phyloP scores from a whole-genome alignment of 495 filamentous ascomycete genomes.

The Clavariopsis aquatica region DNA sequence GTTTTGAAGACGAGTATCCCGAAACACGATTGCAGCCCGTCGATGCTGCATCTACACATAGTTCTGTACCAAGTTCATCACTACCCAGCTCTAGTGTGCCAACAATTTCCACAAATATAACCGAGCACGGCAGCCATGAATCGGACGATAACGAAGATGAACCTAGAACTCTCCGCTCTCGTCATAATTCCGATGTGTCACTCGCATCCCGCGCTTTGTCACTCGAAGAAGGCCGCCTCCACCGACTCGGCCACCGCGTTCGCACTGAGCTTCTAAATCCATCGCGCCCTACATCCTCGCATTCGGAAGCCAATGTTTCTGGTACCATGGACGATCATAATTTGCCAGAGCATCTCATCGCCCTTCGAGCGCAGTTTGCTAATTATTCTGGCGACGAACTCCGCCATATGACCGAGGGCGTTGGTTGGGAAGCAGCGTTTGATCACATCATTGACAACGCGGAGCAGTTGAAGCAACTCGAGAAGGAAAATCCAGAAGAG shows the following conservation, averaged over 20 bases:
- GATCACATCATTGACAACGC: conserved; percentile 40
- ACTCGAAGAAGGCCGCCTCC: conserved; percentile 85
- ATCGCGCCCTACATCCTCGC: conserved; percentile 44
- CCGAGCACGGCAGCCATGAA: conserved; percentile 22
- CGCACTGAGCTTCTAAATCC: conserved; percentile 66
- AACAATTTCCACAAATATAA: conserved; percentile 23
- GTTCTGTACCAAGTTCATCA: conserved; percentile 25
- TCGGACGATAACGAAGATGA: conserved; percentile 38
- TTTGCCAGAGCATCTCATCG: conserved; percentile 27
- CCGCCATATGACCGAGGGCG: conserved; percentile 30
- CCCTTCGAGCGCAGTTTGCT: conserved; percentile 37
- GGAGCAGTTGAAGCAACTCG: conserved; percentile 42
- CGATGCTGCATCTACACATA: conserved; percentile 30
- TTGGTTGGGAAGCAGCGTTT: conserved; percentile 35
- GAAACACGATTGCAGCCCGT: conserved; percentile 61
- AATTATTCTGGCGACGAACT: conserved; percentile 40
- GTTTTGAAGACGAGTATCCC: conserved; percentile 94
- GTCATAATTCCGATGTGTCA: conserved; percentile 76
- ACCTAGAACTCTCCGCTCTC: conserved; percentile 51
- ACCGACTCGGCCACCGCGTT: conserved; percentile 80
- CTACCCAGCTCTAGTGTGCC: conserved; percentile 20
- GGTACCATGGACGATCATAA: conserved; percentile 22
- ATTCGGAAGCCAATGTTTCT: conserved; percentile 31
- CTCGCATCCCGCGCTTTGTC: conserved; percentile 75
- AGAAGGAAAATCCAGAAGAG: conserved; percentile 38